Base-by-base conservation (phyloP, 257 asterid genomes). In the Primulina tabacum region DNA sequence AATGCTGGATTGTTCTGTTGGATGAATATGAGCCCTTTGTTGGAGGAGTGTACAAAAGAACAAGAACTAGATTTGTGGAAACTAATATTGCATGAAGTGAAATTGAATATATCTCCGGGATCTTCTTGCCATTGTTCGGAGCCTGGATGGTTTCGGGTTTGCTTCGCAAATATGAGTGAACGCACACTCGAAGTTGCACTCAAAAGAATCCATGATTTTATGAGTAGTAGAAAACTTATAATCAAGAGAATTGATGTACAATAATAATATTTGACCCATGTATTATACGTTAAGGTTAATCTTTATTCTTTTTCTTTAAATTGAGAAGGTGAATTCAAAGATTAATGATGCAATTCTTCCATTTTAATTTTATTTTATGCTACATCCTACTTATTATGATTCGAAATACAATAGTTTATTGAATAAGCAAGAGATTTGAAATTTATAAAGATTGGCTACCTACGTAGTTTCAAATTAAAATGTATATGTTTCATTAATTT, bases 71-170 rank as follows among this genome's bases (percentile, higher is more conserved):
- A 21, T 38, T 21, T 62, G 38, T 62, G 67, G 67, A 62, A 33
- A 62, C 32, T 38, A 62, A 62, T 62, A 17, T 38, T 62, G 47
- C 50, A 33, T 62, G 67, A 62, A 62, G 67, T 62, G 43, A 62
- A 62, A 38, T 32, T 62, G 32, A 62, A 62, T 62, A 33, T 62
- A 62, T 62, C 67, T 62, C 67, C 67, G 7, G 67, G 67, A 62
- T 62, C 69, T 2, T 65, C 69, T 37, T 65, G 58, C 69, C 69
- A 65, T 40, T 65, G 69, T 24, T 65, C 69, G 4, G 69, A 65
- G 56, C 69, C 69, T 7, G 69, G 69, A 12, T 65, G 69, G 69
- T 65, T 62, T 17, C 28, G 67, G 32, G 67, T 62, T 32, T 62
- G 67, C 28, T 62, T 62, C 16, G 67, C 67, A 30, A 62, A 62